Evolutionary conservation across 2,329 filamentous ascomycete genomes (phyloP).

Genomic region (Exophiala sp.): DNA sequence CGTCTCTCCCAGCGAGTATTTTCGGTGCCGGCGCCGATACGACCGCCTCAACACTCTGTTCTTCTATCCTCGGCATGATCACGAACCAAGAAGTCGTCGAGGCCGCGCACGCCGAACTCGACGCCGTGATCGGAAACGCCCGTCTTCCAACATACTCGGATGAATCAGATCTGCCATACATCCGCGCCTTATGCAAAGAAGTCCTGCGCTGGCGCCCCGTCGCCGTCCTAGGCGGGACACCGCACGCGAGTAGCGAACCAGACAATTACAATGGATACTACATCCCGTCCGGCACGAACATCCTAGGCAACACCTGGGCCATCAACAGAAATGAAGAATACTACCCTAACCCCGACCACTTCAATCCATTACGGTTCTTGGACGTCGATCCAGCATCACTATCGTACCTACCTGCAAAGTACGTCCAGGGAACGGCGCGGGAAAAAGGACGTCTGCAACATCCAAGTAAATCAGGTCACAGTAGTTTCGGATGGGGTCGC

Average conservation of each 20-base stretch:
- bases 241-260: slow-evolving; percentile 22
- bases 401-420: slow-evolving; percentile 49
- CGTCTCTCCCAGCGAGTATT: slow-evolving; percentile 35
- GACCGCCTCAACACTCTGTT: slow-evolving; percentile 32
- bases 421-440: slow-evolving; percentile 50
- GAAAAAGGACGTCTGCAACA: slow-evolving; percentile 15
- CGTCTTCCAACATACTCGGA: slow-evolving; percentile 38
- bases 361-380: slow-evolving; percentile 55
- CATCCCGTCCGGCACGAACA: slow-evolving; percentile 46
- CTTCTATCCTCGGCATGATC: slow-evolving; percentile 32
- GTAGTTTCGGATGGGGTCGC: slow-evolving; percentile 28
- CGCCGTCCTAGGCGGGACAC: slow-evolving; percentile 30
- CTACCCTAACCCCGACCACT: slow-evolving; percentile 51
- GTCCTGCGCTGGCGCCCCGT: slow-evolving; percentile 44
- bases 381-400: slow-evolving; percentile 50
- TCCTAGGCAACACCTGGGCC: slow-evolving; percentile 42
- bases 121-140: slow-evolving; percentile 32
- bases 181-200: slow-evolving; percentile 43
- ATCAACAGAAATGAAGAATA: slow-evolving; percentile 52
- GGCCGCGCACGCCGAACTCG: slow-evolving; percentile 35
- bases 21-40: slow-evolving; percentile 35
- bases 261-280: slow-evolving; percentile 42
- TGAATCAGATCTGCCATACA: slow-evolving; percentile 35
- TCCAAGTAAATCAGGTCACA: slow-evolving; percentile 24
- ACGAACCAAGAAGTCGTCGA: slow-evolving; percentile 28